Evolutionary conservation across 2,329 filamentous ascomycete genomes (phyloP), one percentile per base, ranked within the genome.

Genomic region (Leptosphaerulina australis): DNA sequence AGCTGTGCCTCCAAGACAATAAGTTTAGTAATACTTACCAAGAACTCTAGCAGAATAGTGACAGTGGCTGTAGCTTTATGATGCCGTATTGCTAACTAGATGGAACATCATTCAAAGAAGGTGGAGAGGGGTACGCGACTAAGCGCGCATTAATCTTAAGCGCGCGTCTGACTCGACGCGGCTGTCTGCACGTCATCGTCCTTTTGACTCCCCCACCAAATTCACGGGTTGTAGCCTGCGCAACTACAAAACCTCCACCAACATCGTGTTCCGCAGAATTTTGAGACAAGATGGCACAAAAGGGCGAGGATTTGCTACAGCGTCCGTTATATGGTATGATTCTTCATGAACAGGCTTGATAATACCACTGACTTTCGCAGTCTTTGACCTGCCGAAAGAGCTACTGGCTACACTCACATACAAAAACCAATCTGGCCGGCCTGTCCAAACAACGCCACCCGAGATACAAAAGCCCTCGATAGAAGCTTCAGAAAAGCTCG

Each of bases 301-400:
- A 67, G 34, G 58, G 51, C 31, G 65, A 68, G 2, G 52, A 67
- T 31, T 38, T 75, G 12, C 55, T 74, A 14, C 67, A 73, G 57
- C 66, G 70, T 26, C 71, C 71, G 24, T 69, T 75, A 14, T 75
- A 75, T 47, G 69, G 71, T 73, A 62, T 14, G 48, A 22, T 5
- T 3, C 9, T n/a, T n/a, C n/a, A n/a, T n/a, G n/a, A n/a, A 30
- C n/a, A 25, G n/a, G 17, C 7, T 11, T 8, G n/a, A 15, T 9
- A n/a, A 26, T 2, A 18, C 14, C 18, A 38, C 58, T 69, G 40
- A 69, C 37, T 8, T 8, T 11, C 37, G 51, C 69, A 91, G 88
- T 93, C 49, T 97, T 92, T 73, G 88, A 95, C 70, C 82, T 97
- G 18, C 90, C 91, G 0, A 77, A 81, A 52, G 84, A 91, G 68